phyloP scores from a whole-genome alignment of 192 early-diverging fungal species.

The Lobulomyces angularis region DNA sequence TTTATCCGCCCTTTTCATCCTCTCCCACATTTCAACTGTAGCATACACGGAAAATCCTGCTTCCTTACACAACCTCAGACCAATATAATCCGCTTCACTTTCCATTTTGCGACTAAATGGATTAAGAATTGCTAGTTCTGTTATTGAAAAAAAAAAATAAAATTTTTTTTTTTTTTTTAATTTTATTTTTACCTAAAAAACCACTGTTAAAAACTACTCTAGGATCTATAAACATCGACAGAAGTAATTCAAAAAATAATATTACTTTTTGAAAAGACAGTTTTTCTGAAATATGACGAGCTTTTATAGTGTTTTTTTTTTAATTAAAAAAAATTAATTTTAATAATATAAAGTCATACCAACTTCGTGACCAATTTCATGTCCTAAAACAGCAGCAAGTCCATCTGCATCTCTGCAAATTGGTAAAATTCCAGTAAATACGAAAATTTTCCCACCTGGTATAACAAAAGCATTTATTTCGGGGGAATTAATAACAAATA shows the following conservation, averaged over 20 bases:
- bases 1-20: no score
- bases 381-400: slow-evolving; percentile 83
- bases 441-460: slow-evolving; percentile 93
- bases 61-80: no score
- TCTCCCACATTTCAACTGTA: no score
- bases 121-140: slow-evolving; percentile 13
- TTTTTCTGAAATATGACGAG: slow-evolving; percentile 84
- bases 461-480: slow-evolving; percentile 90
- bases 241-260: slow-evolving; percentile 39
- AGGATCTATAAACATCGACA: slow-evolving; percentile 55
- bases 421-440: slow-evolving; percentile 86
- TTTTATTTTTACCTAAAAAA: no score
- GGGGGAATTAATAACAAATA: slow-evolving; percentile 73
- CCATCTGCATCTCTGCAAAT: slow-evolving; percentile 70
- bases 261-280: slow-evolving; percentile 59
- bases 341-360: not conserved
- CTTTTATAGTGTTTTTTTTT: slow-evolving; percentile 24
- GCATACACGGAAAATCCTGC: no score
- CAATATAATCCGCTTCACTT: slow-evolving; percentile 86
- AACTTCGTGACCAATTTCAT: slow-evolving; percentile 41
- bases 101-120: slow-evolving; percentile 84
- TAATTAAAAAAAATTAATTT: not conserved
- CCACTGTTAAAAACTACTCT: slow-evolving; percentile 41
- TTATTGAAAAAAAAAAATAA: not conserved
- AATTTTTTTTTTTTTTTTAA: no score